Evolutionary conservation across 306 rosid species (phyloP).

Genomic region (Spatholobus suberectus): DNA sequence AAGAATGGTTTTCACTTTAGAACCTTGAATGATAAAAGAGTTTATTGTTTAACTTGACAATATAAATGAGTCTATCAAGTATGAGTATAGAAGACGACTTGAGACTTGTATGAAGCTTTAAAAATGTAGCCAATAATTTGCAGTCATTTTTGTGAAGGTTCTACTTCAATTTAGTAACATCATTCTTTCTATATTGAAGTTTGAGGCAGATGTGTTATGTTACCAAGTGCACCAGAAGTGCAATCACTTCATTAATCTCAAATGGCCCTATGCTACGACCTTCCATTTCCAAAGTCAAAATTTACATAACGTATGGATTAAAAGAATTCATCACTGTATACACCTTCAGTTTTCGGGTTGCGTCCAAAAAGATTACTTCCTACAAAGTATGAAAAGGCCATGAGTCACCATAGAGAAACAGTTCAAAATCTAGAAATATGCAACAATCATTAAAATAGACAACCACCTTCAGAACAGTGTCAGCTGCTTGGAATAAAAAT

Average conservation of each 20-base stretch:
- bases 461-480: slow-evolving; percentile 84
- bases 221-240: slow-evolving; percentile 12
- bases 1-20: slow-evolving; percentile 11
- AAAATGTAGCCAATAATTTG: background rate
- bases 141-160: slow-evolving; percentile 13
- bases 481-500: slow-evolving; percentile 92
- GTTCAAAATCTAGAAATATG: slow-evolving; percentile 35
- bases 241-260: background rate
- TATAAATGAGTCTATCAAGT: slow-evolving; percentile 7
- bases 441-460: slow-evolving; percentile 38
- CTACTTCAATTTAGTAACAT: slow-evolving; percentile 8
- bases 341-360: slow-evolving; percentile 72
- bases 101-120: slow-evolving; percentile 3
- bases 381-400: slow-evolving; percentile 51
- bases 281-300: slow-evolving; percentile 16
- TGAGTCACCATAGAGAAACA: slow-evolving; percentile 41
- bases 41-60: slow-evolving; percentile 21
- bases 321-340: slow-evolving; percentile 20
- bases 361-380: slow-evolving; percentile 81
- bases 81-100: background rate
- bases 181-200: slow-evolving; percentile 1
- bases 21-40: slow-evolving; percentile 3
- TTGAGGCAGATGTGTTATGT: slow-evolving; percentile 2
- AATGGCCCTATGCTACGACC: slow-evolving; percentile 1
- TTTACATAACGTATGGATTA: slow-evolving; percentile 28